A percentile compares a stretch with the other conserved stretches of the same genome.
These are phyloP conservation scores for Sphaceloma murrayae DNA, from an alignment of 2,329 filamentous ascomycete species.

Conservation along the genomic window DNA sequence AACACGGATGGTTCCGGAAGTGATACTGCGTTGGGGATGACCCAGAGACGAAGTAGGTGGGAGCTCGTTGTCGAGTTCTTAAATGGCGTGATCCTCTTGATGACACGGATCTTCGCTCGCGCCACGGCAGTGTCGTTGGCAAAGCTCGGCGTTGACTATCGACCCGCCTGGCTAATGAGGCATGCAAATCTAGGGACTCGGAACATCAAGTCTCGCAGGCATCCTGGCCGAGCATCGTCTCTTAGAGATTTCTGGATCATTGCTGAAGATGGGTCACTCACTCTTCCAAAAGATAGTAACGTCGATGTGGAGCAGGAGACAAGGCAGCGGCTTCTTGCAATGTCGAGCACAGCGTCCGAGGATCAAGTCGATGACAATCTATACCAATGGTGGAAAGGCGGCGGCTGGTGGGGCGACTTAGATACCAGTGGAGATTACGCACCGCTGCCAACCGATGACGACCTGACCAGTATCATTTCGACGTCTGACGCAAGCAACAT, in stretches of 20 bases:
- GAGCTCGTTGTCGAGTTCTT: slow-evolving; percentile 67
- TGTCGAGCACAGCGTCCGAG: slow-evolving; percentile 43
- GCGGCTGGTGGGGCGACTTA: slow-evolving; percentile 74
- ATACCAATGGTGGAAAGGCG: slow-evolving; percentile 75
- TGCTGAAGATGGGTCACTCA: slow-evolving; percentile 43
- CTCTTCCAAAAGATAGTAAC: slow-evolving; percentile 50
- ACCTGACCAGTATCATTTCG: slow-evolving; percentile 66
- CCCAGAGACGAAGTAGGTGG: slow-evolving; percentile 71
- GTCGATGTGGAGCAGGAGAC: slow-evolving; percentile 77
- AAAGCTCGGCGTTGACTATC: slow-evolving; percentile 50
- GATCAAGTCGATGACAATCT: slow-evolving; percentile 61
- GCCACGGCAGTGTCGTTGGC: slow-evolving; percentile 46
- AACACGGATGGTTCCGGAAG: slow-evolving; percentile 25
- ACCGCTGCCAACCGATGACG: slow-evolving; percentile 51
- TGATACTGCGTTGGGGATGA: slow-evolving; percentile 63
- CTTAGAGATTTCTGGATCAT: slow-evolving; percentile 44
- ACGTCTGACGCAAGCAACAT: slow-evolving; percentile 39
- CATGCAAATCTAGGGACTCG: slow-evolving; percentile 34
- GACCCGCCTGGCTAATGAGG: slow-evolving; percentile 55
- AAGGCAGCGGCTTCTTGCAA: slow-evolving; percentile 48
- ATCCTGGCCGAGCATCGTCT: slow-evolving; percentile 19
- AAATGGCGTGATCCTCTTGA: slow-evolving; percentile 59
- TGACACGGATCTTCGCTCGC: slow-evolving; percentile 50
- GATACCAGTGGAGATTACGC: slow-evolving; percentile 74
- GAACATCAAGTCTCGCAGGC: slow-evolving; percentile 18